phyloP scores from a whole-genome alignment of 208 protist genomes.

The Leptomonas pyrrhocoris region DNA sequence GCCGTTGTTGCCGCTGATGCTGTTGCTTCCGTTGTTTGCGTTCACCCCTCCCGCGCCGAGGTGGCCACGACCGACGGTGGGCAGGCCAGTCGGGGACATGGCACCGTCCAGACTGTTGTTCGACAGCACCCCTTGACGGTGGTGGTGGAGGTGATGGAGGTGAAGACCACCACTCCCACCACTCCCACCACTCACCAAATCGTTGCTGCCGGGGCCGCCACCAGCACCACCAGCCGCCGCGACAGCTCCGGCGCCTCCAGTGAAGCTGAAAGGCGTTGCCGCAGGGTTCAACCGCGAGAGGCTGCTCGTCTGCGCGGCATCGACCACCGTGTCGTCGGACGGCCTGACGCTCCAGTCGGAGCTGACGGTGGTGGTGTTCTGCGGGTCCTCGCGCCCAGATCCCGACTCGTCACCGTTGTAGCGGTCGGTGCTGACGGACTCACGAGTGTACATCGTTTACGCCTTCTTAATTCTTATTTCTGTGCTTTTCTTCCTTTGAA shows the following conservation, averaged over 20 bases:
- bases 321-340: slow-evolving; percentile 24
- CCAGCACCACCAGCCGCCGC: not conserved
- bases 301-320: slow-evolving; percentile 19
- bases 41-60: not conserved
- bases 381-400: slow-evolving; percentile 26
- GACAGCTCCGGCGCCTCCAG: slow-evolving; percentile 13
- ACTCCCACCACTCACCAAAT: not conserved
- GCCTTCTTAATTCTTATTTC: not conserved
- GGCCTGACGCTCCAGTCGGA: slow-evolving; percentile 40
- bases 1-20: not conserved
- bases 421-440: slow-evolving; percentile 26
- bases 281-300: slow-evolving; percentile 36
- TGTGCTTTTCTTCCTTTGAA: not conserved
- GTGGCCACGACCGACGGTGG: not conserved
- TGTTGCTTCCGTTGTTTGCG: slow-evolving; percentile 8
- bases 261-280: slow-evolving; percentile 36
- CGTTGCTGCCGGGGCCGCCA: slow-evolving; percentile 1
- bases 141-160: not conserved
- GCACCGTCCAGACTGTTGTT: slow-evolving; percentile 12
- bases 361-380: slow-evolving; percentile 34
- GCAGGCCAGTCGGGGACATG: slow-evolving; percentile 3
- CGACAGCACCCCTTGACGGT: slow-evolving; percentile 13
- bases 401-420: slow-evolving; percentile 29
- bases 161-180: not conserved
- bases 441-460: slow-evolving; percentile 10